These are phyloP conservation scores for Grigorovia jiainica DNA, from an alignment of 805 yeast genomes.

Conservation along the genomic window DNA sequence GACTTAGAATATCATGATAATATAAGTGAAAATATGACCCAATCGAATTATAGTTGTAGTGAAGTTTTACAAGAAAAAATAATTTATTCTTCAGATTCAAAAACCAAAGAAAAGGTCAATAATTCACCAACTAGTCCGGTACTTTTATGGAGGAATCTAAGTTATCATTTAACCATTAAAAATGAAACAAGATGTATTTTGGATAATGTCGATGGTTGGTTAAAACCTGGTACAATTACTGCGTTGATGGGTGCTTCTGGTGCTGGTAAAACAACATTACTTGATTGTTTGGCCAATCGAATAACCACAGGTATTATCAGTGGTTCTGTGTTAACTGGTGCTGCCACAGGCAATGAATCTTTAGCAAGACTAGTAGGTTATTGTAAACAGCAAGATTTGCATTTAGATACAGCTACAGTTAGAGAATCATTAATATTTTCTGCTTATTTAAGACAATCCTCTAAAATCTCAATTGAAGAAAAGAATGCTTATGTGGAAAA, in stretches of 20 bases:
- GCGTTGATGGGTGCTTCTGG: slow-evolving; percentile 75
- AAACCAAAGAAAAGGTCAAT: slow-evolving; percentile 11
- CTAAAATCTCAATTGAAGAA: slow-evolving; percentile 39
- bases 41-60: no score
- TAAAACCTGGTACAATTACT: slow-evolving; percentile 72
- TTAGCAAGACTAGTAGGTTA: slow-evolving; percentile 60
- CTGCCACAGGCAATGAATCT: slow-evolving; percentile 47
- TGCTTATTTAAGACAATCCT: slow-evolving; percentile 60
- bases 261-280: slow-evolving; percentile 71
- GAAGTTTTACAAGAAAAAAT: slow-evolving; percentile 33
- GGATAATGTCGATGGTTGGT: slow-evolving; percentile 69
- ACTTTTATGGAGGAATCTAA: slow-evolving; percentile 71
- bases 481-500: slow-evolving; percentile 60
- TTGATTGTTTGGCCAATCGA: slow-evolving; percentile 63
- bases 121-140: slow-evolving; percentile 36
- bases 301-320: slow-evolving; percentile 65
- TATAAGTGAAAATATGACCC: no score
- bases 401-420: slow-evolving; percentile 55
- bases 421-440: slow-evolving; percentile 63
- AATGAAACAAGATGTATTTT: slow-evolving; percentile 51
- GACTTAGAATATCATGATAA: no score
- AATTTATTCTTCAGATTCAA: slow-evolving; percentile 13
- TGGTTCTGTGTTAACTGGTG: slow-evolving; percentile 60
- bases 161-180: slow-evolving; percentile 60
- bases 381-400: slow-evolving; percentile 72